phyloP scores from a whole-genome alignment of 305 asterid genomes.

The Lippia alba region DNA sequence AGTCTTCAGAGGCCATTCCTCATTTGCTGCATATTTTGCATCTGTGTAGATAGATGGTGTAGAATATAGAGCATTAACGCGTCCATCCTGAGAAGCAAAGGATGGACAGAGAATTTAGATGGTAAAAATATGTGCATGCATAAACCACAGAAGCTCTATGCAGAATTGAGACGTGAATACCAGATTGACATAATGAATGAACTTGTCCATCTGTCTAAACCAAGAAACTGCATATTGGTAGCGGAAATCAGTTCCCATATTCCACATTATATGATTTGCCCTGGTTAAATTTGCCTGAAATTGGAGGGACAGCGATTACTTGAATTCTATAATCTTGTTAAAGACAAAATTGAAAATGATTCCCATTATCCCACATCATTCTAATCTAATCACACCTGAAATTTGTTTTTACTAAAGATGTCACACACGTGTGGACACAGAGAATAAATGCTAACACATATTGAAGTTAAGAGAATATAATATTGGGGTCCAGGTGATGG shows the following conservation, averaged over 20 bases:
- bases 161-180: conserved; percentile 40
- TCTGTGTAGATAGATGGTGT: conserved; percentile 86
- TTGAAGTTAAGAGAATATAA: conserved; percentile 22
- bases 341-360: conserved; percentile 1
- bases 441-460: conserved; percentile 17
- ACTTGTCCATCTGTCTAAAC: conserved; percentile 93
- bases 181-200: conserved; percentile 87
- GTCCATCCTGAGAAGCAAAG: conserved; percentile 70
- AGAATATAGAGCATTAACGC: conserved; percentile 85
- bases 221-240: conserved; percentile 87
- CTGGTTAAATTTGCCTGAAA: conserved; percentile 77
- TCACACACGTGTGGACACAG: background rate
- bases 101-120: conserved; percentile 28
- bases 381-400: background rate
- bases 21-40: conserved; percentile 73
- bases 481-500: conserved; percentile 22
- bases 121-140: conserved; percentile 17
- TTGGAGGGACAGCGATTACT: conserved; percentile 22
- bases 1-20: conserved; percentile 82
- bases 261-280: conserved; percentile 92
- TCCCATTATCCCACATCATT: background rate
- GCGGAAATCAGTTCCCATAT: conserved; percentile 86
- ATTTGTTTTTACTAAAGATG: conserved; percentile 1
- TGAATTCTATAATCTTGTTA: conserved; percentile 1
- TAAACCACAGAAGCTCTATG: conserved; percentile 13